These are phyloP conservation scores for Epichloe festucae DNA, from an alignment of 2,329 filamentous ascomycete species.

Conservation along the genomic window DNA sequence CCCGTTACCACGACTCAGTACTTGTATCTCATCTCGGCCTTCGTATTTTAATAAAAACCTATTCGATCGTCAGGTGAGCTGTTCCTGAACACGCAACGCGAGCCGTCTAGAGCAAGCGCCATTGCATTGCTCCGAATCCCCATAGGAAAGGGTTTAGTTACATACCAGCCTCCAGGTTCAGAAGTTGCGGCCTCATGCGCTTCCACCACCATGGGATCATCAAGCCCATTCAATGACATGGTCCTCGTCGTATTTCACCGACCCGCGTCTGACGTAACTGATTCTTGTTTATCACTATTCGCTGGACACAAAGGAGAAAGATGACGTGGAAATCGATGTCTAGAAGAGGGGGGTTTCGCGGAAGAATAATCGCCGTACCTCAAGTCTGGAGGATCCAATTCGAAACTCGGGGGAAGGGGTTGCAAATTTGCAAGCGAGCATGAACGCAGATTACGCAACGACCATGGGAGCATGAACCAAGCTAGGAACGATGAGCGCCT, in stretches of 20 bases:
- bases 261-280: neutral
- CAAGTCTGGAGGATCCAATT: neutral
- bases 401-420: neutral
- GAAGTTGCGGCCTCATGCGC: constrained; percentile 67
- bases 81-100: neutral
- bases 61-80: constrained; percentile 12
- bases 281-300: neutral
- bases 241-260: constrained; percentile 10
- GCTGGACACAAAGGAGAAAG: neutral
- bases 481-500: neutral
- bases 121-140: neutral
- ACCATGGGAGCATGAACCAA: neutral
- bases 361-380: neutral
- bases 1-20: constrained; percentile 68
- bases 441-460: neutral
- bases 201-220: constrained; percentile 66
- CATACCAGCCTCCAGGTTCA: constrained; percentile 91
- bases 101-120: neutral
- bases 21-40: constrained; percentile 73
- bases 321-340: neutral
- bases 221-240: constrained; percentile 96
- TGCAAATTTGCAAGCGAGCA: neutral
- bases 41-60: constrained; percentile 94
- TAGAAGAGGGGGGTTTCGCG: neutral
- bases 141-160: neutral